Evolutionary conservation across 257 asterid species (phyloP).

Genomic region (Buddleja alternifolia): DNA sequence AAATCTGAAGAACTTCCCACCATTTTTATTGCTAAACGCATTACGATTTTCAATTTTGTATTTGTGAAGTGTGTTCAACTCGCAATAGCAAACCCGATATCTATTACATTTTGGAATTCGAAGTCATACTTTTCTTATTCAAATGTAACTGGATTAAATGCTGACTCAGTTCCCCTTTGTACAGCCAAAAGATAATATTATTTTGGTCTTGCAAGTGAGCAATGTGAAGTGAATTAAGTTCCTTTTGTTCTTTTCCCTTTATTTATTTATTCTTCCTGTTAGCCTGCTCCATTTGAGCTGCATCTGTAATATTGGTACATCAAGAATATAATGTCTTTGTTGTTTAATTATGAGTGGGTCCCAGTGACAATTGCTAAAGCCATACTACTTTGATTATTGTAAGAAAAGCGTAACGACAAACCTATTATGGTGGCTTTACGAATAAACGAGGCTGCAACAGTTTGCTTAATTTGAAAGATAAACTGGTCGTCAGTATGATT

Average conservation of each 20-base stretch:
- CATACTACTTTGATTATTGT: not conserved
- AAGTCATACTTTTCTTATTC: not conserved
- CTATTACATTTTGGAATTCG: not conserved
- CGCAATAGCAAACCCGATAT: not conserved
- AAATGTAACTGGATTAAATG: not conserved
- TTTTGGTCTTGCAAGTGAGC: not conserved
- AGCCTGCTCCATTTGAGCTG: not conserved
- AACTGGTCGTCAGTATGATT: not conserved
- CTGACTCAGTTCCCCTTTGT: not conserved
- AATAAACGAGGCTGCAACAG: not conserved
- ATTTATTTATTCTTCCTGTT: not conserved
- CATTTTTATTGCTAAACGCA: slow-evolving; percentile 21
- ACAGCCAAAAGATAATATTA: not conserved
- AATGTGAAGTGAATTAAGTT: not conserved
- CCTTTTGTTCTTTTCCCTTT: too few relatives aligned
- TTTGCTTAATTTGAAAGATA: not conserved
- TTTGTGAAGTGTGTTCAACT: not conserved
- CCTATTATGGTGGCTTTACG: not conserved
- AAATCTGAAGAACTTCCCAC: not conserved
- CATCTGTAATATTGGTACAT: not conserved
- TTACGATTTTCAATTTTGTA: slow-evolving; percentile 19
- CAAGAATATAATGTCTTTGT: not conserved
- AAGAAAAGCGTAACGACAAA: not conserved
- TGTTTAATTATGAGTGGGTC: not conserved
- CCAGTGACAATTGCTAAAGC: not conserved